Base-by-base conservation (phyloP, 805 yeast species). In the Candida parachauliodes region DNA sequence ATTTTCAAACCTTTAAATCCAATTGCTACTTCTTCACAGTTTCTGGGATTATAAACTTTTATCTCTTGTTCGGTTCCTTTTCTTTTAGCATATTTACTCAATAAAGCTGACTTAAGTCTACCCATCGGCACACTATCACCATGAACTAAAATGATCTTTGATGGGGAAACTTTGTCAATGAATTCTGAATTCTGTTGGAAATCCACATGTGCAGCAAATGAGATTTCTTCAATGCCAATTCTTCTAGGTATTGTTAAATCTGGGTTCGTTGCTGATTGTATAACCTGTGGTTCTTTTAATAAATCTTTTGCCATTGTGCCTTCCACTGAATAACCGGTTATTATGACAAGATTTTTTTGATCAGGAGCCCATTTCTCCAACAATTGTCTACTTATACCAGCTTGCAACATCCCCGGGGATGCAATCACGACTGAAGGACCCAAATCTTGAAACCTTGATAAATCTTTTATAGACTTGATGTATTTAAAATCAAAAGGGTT, bases 101-200 rank as follows among this genome's bases (percentile, higher is more conserved):
- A 63, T 27, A 93, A 68, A 0, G 98, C 98, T 19, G 96, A 85
- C 59, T 93, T 93, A 39, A 93, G 65, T 56, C 98, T 79, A 40
- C 98, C 98, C 98, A 93, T 93, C n/a, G 96, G 96, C 51, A 87
- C 88, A 2, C 93, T 80, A 54, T 93, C 99, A 9, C 99, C 99
- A 60, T 93, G 99, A 2, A 93, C 99, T 38, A 93, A 72, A 41
- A 91, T 88, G 43, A 93, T 85, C 38, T 84, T 80, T 42, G 75
- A 75, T 0, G 99, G 95, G 41, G 83, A 83, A 2, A 93, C 87
- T 42, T 80, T 69, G 48, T 89, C 96, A 42, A 93, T 93, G 54
- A 93, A 93, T 40, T 84, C 86, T 1, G 95, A 70, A 50, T 93
- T 93, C 54, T 93, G 96, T 51, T 85, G 88, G 60, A 83, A 93